phyloP scores from a whole-genome alignment of 2,329 filamentous ascomycete genomes.

The Orbilia quercus region DNA sequence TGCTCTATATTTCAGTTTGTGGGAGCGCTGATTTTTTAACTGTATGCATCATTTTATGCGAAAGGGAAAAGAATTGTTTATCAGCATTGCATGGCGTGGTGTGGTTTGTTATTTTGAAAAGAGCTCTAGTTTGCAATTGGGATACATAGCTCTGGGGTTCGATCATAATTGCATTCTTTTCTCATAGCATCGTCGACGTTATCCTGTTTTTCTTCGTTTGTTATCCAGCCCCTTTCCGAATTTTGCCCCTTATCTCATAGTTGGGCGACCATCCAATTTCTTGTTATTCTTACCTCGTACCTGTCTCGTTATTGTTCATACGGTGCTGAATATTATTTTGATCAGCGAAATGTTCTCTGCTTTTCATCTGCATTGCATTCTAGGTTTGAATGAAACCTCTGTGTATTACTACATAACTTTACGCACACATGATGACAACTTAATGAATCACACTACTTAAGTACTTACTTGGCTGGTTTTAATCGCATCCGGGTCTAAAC shows the following conservation, averaged over 20 bases:
- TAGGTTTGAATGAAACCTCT: too few species aligned
- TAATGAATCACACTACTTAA: too few species aligned
- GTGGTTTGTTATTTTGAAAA: constrained; percentile 36
- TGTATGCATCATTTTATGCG: constrained; percentile 31
- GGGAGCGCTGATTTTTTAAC: constrained; percentile 3
- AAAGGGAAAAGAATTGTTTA: constrained; percentile 38
- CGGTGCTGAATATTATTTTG: neutral
- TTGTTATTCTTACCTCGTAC: neutral
- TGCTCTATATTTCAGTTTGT: constrained; percentile 1
- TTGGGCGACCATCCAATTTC: neutral
- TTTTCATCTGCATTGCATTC: too few species aligned
- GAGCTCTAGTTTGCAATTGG: constrained; percentile 33
- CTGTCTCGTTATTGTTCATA: neutral
- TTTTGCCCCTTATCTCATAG: constrained; percentile 7
- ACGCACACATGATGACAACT: too few species aligned
- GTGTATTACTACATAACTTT: too few species aligned
- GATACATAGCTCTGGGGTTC: constrained; percentile 39
- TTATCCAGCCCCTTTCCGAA: constrained; percentile 1
- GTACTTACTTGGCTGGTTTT: too few species aligned
- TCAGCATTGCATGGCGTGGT: constrained; percentile 55
- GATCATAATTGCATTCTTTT: constrained; percentile 14
- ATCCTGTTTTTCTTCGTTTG: constrained; percentile 12
- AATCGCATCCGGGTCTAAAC: too few species aligned
- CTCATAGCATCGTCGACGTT: constrained; percentile 10
- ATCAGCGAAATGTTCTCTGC: neutral